A percentile compares a stretch with the other conserved stretches of the same genome.
These are phyloP conservation scores for Diaporthe amygdali DNA, from an alignment of 2,329 filamentous ascomycete species.

Conservation along the genomic window DNA sequence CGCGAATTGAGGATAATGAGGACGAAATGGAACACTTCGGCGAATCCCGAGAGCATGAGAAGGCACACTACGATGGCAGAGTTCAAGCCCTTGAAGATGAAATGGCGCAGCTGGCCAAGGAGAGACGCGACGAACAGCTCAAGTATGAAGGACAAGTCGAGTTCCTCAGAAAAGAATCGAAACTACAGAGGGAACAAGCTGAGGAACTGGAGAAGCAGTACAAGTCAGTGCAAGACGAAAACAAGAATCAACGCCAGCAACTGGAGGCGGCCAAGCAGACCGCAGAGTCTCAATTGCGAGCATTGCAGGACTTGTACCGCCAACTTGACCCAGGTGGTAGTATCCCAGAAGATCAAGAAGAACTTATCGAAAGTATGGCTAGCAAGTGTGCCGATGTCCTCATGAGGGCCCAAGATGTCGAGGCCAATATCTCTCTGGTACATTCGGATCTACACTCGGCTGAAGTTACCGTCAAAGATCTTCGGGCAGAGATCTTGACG, in stretches of 20 bases:
- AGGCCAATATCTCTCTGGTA: conserved; percentile 64
- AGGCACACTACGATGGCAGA: conserved; percentile 70
- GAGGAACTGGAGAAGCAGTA: conserved; percentile 64
- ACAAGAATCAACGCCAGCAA: conserved; percentile 54
- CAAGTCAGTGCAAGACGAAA: conserved; percentile 59
- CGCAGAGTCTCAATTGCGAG: conserved; percentile 55
- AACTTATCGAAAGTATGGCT: conserved; percentile 65
- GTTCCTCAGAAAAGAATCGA: conserved; percentile 65
- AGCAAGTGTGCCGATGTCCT: conserved; percentile 62
- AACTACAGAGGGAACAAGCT: conserved; percentile 63
- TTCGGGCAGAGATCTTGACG: conserved; percentile 62
- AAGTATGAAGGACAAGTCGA: conserved; percentile 68
- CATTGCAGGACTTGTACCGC: conserved; percentile 63
- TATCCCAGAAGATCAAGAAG: conserved; percentile 60
- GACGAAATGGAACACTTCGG: conserved; percentile 88
- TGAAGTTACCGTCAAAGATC: conserved; percentile 56
- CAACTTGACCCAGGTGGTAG: conserved; percentile 60
- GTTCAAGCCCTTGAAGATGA: conserved; percentile 74
- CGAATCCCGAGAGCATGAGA: conserved; percentile 84
- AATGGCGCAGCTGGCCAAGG: conserved; percentile 66
- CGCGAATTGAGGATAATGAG: conserved; percentile 85
- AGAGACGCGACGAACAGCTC: conserved; percentile 60
- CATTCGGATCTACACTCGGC: conserved; percentile 68
- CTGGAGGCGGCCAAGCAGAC: conserved; percentile 56
- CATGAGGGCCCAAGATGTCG: conserved; percentile 63